phyloP scores from a whole-genome alignment of 2,329 filamentous ascomycete genomes.

The Stenocarpella maydis region DNA sequence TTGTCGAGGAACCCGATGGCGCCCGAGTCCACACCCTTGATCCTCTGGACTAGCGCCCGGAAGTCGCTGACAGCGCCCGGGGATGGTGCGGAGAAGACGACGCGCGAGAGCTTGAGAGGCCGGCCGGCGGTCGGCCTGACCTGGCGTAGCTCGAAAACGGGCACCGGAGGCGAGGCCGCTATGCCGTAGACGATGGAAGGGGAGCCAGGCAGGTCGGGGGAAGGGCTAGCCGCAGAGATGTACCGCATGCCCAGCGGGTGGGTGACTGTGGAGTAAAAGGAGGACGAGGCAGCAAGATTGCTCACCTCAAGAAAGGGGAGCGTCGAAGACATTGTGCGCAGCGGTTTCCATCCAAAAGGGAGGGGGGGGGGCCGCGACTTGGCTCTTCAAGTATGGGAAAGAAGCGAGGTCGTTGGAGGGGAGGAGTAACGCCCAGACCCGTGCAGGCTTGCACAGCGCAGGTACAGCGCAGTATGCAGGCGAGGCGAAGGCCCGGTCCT shows the following conservation, averaged over 20 bases:
- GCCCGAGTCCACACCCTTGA: constrained; percentile 32
- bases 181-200: constrained; percentile 54
- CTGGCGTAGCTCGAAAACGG: constrained; percentile 57
- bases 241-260: constrained; percentile 82
- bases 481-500: not conserved
- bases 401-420: constrained; percentile 10
- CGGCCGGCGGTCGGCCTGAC: constrained; percentile 47
- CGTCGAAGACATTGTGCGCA: constrained; percentile 45
- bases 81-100: constrained; percentile 74
- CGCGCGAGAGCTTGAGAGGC: constrained; percentile 53
- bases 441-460: constrained; percentile 22
- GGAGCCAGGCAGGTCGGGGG: constrained; percentile 37
- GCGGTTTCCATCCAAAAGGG: constrained; percentile 8
- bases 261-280: constrained; percentile 82
- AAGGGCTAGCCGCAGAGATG: constrained; percentile 51
- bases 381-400: constrained; percentile 17
- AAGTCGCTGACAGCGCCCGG: constrained; percentile 74
- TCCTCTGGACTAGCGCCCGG: constrained; percentile 71
- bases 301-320: constrained; percentile 70
- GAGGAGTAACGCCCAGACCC: not conserved
- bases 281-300: constrained; percentile 79
- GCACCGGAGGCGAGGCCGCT: constrained; percentile 43
- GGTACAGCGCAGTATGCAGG: constrained; percentile 15
- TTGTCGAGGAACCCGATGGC: constrained; percentile 39
- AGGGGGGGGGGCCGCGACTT: constrained; percentile 8